phyloP scores from a whole-genome alignment of 2,329 filamentous ascomycete genomes.

The Cladosporium velox region DNA sequence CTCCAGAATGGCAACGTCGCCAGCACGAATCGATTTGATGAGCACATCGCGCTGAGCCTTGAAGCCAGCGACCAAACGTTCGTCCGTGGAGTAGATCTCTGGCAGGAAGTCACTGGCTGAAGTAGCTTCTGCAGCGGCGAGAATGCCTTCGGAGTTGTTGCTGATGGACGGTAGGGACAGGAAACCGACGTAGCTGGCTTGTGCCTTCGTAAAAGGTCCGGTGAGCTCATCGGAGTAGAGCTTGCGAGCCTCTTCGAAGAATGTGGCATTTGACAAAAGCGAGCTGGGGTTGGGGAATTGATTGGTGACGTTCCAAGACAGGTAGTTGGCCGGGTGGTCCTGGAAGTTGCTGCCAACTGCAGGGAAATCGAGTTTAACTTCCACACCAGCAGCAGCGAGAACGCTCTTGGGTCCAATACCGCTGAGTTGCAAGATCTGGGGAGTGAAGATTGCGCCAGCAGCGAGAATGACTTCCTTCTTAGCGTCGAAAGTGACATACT shows the following conservation, averaged over 20 bases:
- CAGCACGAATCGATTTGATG: constrained; percentile 33
- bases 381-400: constrained; percentile 55
- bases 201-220: constrained; percentile 20
- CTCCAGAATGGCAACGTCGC: constrained; percentile 46
- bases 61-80: constrained; percentile 37
- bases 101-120: constrained; percentile 2
- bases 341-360: constrained; percentile 63
- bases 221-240: constrained; percentile 39
- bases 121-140: constrained; percentile 25
- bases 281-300: constrained; percentile 21
- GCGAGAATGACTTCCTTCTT: constrained; percentile 45
- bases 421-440: constrained; percentile 57
- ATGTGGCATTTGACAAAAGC: constrained; percentile 22
- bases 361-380: constrained; percentile 57
- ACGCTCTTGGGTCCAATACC: constrained; percentile 59
- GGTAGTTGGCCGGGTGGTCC: constrained; percentile 49
- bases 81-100: not conserved
- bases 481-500: constrained; percentile 4
- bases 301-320: constrained; percentile 20
- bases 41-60: constrained; percentile 44
- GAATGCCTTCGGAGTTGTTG: constrained; percentile 32
- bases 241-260: constrained; percentile 13
- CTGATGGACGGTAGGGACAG: constrained; percentile 44
- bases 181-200: constrained; percentile 44
- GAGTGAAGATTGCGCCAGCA: constrained; percentile 44